Evolutionary conservation across 202 grass and related monocot species (phyloP).

Genomic region (Panicum hallii): DNA sequence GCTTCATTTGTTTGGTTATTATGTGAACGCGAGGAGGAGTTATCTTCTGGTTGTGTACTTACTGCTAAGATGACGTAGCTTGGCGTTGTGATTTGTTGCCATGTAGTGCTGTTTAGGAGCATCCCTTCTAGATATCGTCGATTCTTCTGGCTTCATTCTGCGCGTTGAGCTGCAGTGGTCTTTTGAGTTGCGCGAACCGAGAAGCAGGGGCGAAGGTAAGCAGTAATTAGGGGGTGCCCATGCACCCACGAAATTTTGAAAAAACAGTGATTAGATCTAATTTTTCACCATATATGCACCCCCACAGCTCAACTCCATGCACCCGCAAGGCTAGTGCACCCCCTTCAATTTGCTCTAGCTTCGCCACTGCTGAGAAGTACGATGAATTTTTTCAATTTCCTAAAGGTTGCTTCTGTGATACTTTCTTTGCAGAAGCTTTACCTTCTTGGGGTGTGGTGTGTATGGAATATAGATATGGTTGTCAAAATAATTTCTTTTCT

Average conservation of each 20-base stretch:
- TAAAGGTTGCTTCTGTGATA: background rate
- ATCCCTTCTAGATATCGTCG: background rate
- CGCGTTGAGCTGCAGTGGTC: background rate
- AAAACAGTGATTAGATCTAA: too few species aligned
- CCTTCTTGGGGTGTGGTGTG: background rate
- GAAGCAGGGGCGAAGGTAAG: too few species aligned
- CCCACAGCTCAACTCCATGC: too few species aligned
- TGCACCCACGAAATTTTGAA: too few species aligned
- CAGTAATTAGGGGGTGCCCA: too few species aligned
- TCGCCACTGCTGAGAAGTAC: too few species aligned
- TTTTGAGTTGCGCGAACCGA: too few species aligned
- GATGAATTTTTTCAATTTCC: too few species aligned
- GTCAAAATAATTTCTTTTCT: background rate
- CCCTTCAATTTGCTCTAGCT: too few species aligned
- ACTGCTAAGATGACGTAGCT: background rate
- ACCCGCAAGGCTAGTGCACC: too few species aligned
- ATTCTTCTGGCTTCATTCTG: background rate
- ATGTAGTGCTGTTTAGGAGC: background rate
- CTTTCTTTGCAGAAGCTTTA: background rate
- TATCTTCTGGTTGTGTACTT: background rate
- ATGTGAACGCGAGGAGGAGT: background rate
- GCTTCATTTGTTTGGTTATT: background rate
- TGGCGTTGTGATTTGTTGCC: background rate
- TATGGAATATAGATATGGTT: background rate
- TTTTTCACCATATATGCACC: too few species aligned